Evolutionary conservation across 2,329 filamentous ascomycete species (phyloP).

Genomic region (Scleromitrula shiraiana): DNA sequence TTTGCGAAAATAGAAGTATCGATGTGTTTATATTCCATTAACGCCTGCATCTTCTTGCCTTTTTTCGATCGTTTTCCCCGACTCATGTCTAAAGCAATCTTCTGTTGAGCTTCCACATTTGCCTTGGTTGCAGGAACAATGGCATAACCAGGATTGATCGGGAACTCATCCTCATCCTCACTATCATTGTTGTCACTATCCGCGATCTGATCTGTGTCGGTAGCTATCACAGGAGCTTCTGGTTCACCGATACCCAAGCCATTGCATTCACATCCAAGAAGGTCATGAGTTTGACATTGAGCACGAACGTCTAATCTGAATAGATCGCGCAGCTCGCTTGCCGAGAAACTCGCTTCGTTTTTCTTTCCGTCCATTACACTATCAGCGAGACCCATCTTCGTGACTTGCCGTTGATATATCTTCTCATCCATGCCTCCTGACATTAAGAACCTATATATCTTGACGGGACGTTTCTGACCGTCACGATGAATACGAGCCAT

Average conservation of each 20-base stretch:
- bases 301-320: slow-evolving; percentile 56
- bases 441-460: slow-evolving; percentile 61
- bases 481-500: slow-evolving; percentile 70
- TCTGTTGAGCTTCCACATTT: slow-evolving; percentile 39
- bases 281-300: slow-evolving; percentile 59
- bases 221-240: slow-evolving; percentile 12
- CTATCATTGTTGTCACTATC: slow-evolving; percentile 12
- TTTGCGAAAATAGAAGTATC: slow-evolving; percentile 34
- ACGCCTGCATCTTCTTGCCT: slow-evolving; percentile 36
- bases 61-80: slow-evolving; percentile 26
- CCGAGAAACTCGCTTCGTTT: slow-evolving; percentile 52
- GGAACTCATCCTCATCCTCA: slow-evolving; percentile 28
- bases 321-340: slow-evolving; percentile 57
- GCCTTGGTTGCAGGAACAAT: slow-evolving; percentile 36
- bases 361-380: slow-evolving; percentile 63
- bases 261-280: slow-evolving; percentile 55
- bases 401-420: slow-evolving; percentile 66
- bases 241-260: slow-evolving; percentile 38
- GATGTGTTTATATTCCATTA: slow-evolving; percentile 48
- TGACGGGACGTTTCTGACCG: slow-evolving; percentile 59
- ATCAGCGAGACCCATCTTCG: slow-evolving; percentile 62
- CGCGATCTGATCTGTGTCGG: slow-evolving; percentile 12
- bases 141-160: slow-evolving; percentile 13
- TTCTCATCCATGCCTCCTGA: slow-evolving; percentile 66
- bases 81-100: slow-evolving; percentile 30